Evolutionary conservation across 805 yeast genomes (phyloP).

Genomic region (Hanseniaspora guilliermondii): DNA sequence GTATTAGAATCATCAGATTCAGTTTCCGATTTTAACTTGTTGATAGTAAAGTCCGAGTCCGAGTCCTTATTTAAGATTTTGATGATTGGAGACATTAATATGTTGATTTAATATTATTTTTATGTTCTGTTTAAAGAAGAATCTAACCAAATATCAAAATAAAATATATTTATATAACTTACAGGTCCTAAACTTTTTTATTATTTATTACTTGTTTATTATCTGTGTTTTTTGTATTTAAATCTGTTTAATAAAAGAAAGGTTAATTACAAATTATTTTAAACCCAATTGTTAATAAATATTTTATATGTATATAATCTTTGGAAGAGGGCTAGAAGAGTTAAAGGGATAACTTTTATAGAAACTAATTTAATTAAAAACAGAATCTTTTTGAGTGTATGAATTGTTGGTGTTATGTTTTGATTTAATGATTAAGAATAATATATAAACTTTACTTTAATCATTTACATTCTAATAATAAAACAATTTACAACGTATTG

Average conservation of each 20-base stretch:
- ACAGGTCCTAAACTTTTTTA: not conserved
- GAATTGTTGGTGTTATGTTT: not conserved
- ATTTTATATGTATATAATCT: too few species aligned
- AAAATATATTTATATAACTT: not conserved
- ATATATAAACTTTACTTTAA: not conserved
- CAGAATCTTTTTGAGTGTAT: constrained; percentile 3
- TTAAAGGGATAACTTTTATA: not conserved
- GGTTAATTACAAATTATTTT: not conserved
- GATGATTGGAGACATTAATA: not conserved
- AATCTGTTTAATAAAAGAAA: not conserved
- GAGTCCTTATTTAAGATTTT: not conserved
- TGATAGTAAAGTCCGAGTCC: not conserved
- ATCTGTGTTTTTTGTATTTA: not conserved
- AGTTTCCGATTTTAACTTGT: not conserved
- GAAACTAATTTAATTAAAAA: constrained; percentile 12
- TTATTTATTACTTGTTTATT: not conserved
- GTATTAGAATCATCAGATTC: constrained; percentile 1
- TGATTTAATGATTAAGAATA: too few species aligned
- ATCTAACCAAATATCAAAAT: too few species aligned
- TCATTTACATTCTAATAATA: not conserved
- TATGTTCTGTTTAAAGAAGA: too few species aligned
- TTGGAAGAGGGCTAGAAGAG: too few species aligned
- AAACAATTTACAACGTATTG: not conserved
- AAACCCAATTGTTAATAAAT: not conserved
- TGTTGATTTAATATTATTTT: too few species aligned